Percentiles rank a stretch among this genome's conserved stretches.
Conservation (phyloP, 176 grass and related monocot species). For the Hyparrhenia diplandra region DNA sequence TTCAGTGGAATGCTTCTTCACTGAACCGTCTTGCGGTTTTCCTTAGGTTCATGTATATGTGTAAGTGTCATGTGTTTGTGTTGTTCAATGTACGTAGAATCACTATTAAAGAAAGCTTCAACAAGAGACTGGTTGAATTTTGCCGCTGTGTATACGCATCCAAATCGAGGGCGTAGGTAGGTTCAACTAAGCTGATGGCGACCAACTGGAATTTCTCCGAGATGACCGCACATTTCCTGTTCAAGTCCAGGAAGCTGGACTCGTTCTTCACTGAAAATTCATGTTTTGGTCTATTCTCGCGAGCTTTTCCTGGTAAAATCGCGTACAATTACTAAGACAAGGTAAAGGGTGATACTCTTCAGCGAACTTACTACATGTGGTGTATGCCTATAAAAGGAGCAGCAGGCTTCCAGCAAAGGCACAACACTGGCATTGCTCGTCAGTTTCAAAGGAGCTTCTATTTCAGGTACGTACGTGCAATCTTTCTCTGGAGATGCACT, state of each 20-base stretch:
- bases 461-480: background rate
- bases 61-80: no score
- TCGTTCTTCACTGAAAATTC: slow-evolving; percentile 21
- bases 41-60: no score
- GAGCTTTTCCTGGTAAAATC: background rate
- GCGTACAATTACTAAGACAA: background rate
- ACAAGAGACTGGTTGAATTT: no score
- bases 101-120: no score
- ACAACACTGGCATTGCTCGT: background rate
- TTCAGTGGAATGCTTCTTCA: background rate
- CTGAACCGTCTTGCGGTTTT: background rate
- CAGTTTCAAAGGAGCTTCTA: background rate
- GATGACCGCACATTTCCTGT: slow-evolving; percentile 8
- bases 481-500: background rate
- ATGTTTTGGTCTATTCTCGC: background rate
- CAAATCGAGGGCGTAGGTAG: background rate
- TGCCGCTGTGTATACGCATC: background rate
- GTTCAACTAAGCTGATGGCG: background rate
- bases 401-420: background rate
- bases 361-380: background rate
- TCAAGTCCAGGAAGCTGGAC: slow-evolving; percentile 6
- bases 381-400: background rate
- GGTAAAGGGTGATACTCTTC: background rate
- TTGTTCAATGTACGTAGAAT: no score
- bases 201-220: background rate